These are phyloP conservation scores for Luvunga scandens DNA, from an alignment of 345 rosid genomes.

Conservation along the genomic window DNA sequence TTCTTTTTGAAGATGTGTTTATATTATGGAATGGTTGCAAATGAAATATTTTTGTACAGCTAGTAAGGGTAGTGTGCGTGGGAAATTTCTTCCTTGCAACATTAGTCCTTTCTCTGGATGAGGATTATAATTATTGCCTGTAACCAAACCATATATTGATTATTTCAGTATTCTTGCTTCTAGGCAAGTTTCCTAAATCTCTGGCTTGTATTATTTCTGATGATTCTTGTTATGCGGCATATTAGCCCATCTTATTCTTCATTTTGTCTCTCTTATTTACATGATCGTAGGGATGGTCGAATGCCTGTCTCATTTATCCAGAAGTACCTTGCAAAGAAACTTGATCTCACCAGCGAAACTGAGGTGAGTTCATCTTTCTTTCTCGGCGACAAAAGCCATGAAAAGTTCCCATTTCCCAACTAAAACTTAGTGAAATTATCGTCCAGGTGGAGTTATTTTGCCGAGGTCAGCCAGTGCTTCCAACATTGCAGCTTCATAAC, in stretches of 20 bases:
- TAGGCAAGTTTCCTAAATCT: not conserved
- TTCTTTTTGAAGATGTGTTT: not conserved
- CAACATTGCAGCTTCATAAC: conserved; percentile 43
- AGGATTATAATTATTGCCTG: not conserved
- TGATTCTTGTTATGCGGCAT: too few relatives aligned
- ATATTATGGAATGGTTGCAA: not conserved
- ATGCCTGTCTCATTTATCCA: conserved; percentile 67
- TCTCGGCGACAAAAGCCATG: not conserved
- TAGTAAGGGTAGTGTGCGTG: not conserved
- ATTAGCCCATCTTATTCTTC: not conserved
- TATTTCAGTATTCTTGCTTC: not conserved
- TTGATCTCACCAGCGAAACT: conserved; percentile 51
- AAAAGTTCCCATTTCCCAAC: not conserved
- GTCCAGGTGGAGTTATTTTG: conserved; percentile 67
- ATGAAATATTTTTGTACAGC: not conserved
- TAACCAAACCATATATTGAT: too few relatives aligned
- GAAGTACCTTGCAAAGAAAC: conserved; percentile 69
- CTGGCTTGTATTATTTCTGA: not conserved
- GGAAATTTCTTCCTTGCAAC: not conserved
- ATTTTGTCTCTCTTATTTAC: conserved; percentile 1
- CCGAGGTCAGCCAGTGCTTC: conserved; percentile 51
- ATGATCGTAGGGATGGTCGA: conserved; percentile 57
- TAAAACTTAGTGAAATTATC: not conserved
- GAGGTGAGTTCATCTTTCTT: conserved; percentile 42
- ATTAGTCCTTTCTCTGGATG: not conserved